These are phyloP conservation scores for Sporothrix sp. DNA, from an alignment of 2,329 filamentous ascomycete genomes.

Conservation along the genomic window DNA sequence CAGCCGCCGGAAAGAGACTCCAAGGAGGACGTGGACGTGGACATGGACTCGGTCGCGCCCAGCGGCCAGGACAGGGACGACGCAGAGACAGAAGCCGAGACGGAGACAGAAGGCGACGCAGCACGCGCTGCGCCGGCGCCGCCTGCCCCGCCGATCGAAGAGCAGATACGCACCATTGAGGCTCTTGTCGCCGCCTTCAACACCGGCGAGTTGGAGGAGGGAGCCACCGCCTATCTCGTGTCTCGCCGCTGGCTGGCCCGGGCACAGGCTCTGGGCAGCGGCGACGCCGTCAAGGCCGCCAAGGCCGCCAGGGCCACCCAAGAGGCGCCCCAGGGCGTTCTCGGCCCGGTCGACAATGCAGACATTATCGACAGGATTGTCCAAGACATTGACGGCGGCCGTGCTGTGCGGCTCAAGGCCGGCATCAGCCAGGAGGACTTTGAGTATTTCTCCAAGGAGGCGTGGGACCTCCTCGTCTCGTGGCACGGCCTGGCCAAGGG, in stretches of 20 bases:
- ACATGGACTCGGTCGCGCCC: conserved; percentile 31
- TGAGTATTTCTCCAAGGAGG: conserved; percentile 64
- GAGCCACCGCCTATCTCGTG: conserved; percentile 67
- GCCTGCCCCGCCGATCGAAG: conserved; percentile 18
- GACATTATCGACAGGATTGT: conserved; percentile 61
- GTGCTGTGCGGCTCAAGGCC: conserved; percentile 65
- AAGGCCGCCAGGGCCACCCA: conserved; percentile 45
- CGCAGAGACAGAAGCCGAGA: conserved; percentile 16
- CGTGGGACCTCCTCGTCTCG: conserved; percentile 69
- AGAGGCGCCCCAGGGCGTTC: conserved; percentile 18
- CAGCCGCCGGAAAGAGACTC: conserved; percentile 26
- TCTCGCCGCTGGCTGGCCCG: conserved; percentile 70
- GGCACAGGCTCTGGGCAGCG: conserved; percentile 53
- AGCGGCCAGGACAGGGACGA: conserved; percentile 8
- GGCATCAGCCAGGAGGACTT: conserved; percentile 62
- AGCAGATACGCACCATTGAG: conserved; percentile 66
- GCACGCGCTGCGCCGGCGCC: not conserved
- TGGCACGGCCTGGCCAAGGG: conserved; percentile 72
- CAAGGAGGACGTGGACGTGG: conserved; percentile 32
- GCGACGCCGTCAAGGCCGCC: conserved; percentile 44
- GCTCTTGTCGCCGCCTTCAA: conserved; percentile 45
- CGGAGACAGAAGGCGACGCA: conserved; percentile 12
- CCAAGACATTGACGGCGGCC: conserved; percentile 36
- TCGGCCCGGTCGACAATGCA: conserved; percentile 80
- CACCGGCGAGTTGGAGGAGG: conserved; percentile 51